Conservation (phyloP, 78 protist genomes). For the Dictyostelium purpureum region DNA sequence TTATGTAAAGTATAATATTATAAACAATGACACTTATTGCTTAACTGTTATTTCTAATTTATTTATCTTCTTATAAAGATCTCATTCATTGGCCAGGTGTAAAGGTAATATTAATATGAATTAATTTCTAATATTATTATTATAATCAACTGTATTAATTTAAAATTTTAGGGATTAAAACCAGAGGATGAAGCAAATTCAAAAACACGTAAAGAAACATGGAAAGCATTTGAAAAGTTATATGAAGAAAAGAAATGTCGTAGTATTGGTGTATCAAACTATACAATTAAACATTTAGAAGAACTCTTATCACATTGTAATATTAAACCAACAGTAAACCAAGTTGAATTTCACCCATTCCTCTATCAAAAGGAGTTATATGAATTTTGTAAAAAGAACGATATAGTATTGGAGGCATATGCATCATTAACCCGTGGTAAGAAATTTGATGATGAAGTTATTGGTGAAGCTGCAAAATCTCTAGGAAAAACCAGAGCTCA, state of each 20-base stretch:
- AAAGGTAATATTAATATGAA: too few species aligned
- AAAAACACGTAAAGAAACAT: neutral
- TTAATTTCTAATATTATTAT: too few species aligned
- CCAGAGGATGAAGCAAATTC: too few species aligned
- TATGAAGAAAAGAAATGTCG: slow-evolving; percentile 38
- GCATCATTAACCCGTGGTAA: slow-evolving; percentile 32
- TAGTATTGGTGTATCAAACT: slow-evolving; percentile 85
- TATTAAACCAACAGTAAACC: slow-evolving; percentile 80
- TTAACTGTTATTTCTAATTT: too few species aligned
- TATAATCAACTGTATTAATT: too few species aligned
- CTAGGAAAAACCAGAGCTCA: slow-evolving; percentile 42
- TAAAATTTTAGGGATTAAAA: too few species aligned
- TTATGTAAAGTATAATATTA: too few species aligned
- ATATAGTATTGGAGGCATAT: slow-evolving; percentile 51
- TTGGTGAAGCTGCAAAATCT: slow-evolving; percentile 25
- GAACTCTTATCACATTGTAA: slow-evolving; percentile 12
- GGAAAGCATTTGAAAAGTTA: slow-evolving; percentile 50
- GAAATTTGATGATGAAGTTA: slow-evolving; percentile 14
- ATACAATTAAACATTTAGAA: slow-evolving; percentile 18
- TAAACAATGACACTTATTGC: too few species aligned
- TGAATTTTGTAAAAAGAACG: slow-evolving; percentile 12
- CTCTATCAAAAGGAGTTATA: slow-evolving; percentile 48
- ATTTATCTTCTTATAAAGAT: too few species aligned
- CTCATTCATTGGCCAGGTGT: slow-evolving; percentile 77
- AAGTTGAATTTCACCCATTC: slow-evolving; percentile 86